phyloP scores from a whole-genome alignment of 2,329 filamentous ascomycete genomes.

The Pseudogymnoascus sp. region DNA sequence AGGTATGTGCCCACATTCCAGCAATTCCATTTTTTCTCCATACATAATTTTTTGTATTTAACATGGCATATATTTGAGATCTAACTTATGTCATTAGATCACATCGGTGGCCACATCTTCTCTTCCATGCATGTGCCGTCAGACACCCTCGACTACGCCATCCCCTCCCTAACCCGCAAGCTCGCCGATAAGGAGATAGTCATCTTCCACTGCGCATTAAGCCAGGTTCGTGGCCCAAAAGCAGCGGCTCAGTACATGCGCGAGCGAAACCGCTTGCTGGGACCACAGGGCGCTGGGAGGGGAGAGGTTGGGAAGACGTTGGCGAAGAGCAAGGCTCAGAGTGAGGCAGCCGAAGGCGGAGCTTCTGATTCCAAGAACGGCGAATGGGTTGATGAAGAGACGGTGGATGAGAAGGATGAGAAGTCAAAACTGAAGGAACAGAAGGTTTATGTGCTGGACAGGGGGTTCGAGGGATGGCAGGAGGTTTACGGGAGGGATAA shows the following conservation, averaged over 20 bases:
- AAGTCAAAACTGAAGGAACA: slow-evolving; percentile 40
- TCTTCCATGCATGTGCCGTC: slow-evolving; percentile 69
- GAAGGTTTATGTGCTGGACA: slow-evolving; percentile 71
- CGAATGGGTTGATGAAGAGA: slow-evolving; percentile 20
- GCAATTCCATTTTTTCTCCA: background rate
- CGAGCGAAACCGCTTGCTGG: slow-evolving; percentile 49
- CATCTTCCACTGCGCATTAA: slow-evolving; percentile 89
- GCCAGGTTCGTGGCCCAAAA: slow-evolving; percentile 79
- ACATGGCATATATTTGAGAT: background rate
- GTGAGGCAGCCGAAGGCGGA: slow-evolving; percentile 23
- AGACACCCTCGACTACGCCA: slow-evolving; percentile 60
- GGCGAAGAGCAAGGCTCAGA: slow-evolving; percentile 16
- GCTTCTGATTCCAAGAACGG: slow-evolving; percentile 29
- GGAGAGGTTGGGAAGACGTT: slow-evolving; percentile 15
- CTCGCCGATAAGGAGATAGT: slow-evolving; percentile 72
- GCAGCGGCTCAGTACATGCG: slow-evolving; percentile 74
- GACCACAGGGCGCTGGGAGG: slow-evolving; percentile 16
- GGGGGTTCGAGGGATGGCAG: slow-evolving; percentile 86
- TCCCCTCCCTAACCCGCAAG: slow-evolving; percentile 74
- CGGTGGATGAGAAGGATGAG: slow-evolving; percentile 16
- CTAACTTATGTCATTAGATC: slow-evolving; percentile 45
- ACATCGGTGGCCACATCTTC: slow-evolving; percentile 83
- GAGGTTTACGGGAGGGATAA: slow-evolving; percentile 70
- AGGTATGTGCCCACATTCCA: slow-evolving; percentile 37
- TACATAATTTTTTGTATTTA: background rate